phyloP scores from a whole-genome alignment of 495 filamentous ascomycete species.

The Neurospora sp. region DNA sequence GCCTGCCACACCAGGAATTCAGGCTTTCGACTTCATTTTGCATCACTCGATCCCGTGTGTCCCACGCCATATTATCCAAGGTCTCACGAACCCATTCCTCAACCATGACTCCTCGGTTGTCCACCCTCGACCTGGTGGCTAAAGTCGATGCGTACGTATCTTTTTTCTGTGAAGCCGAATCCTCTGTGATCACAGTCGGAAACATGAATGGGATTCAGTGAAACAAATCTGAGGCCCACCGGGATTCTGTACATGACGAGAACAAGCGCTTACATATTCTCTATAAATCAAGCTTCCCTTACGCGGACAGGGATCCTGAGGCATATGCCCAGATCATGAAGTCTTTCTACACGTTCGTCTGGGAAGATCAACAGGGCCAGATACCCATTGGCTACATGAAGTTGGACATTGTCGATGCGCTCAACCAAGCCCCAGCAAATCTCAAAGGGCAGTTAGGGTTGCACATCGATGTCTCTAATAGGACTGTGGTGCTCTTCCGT shows the following conservation, averaged over 20 bases:
- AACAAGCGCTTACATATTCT: constrained; percentile 3
- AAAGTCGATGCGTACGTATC: constrained; percentile 53
- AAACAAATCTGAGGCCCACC: not conserved
- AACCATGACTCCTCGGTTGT: constrained; percentile 9
- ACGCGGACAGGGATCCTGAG: constrained; percentile 45
- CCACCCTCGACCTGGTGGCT: constrained; percentile 26
- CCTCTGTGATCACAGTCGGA: not conserved
- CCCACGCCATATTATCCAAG: not conserved
- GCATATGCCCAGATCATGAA: constrained; percentile 37
- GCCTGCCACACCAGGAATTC: not conserved
- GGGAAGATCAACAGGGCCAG: constrained; percentile 38
- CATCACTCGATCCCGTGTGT: not conserved
- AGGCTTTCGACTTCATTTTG: not conserved
- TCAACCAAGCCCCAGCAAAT: constrained; percentile 32
- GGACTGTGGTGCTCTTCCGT: constrained; percentile 18
- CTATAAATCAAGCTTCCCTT: constrained; percentile 49
- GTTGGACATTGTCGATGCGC: constrained; percentile 44
- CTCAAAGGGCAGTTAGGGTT: constrained; percentile 38
- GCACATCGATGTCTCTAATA: constrained; percentile 36
- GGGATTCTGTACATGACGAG: not conserved
- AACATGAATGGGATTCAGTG: not conserved
- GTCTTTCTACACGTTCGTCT: constrained; percentile 45
- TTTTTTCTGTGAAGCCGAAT: not conserved
- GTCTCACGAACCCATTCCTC: not conserved
- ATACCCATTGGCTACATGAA: constrained; percentile 54